Percentiles rank a stretch among this genome's conserved stretches.
Evolutionary conservation across 768 basidiomycete species (phyloP).

Genomic region (Russula olivacea): DNA sequence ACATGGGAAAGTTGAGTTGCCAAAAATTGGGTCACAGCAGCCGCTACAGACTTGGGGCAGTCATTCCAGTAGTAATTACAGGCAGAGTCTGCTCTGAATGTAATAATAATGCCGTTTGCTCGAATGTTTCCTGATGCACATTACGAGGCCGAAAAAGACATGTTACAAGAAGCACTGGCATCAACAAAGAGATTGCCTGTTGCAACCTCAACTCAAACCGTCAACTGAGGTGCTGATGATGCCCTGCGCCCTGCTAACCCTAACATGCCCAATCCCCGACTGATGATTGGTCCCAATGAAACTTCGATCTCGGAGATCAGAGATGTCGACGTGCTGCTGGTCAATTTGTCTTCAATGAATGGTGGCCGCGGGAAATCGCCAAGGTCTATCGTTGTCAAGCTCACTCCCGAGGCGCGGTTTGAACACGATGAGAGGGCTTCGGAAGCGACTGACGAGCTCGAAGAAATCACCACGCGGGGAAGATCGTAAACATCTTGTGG

Average conservation of each 20-base stretch:
- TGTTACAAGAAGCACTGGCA: background rate
- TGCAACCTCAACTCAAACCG: background rate
- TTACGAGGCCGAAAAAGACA: background rate
- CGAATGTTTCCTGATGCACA: background rate
- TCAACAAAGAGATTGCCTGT: background rate
- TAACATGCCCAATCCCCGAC: background rate
- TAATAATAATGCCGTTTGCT: background rate
- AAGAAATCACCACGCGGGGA: slow-evolving; percentile 20
- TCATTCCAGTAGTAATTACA: background rate
- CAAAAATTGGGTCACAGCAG: too few relatives aligned
- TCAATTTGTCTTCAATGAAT: slow-evolving; percentile 3
- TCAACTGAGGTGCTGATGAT: slow-evolving; percentile 8
- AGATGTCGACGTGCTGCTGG: slow-evolving; percentile 1
- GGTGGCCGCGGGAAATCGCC: slow-evolving; percentile 19
- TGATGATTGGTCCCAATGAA: slow-evolving; percentile 9
- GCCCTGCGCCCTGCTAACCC: slow-evolving; percentile 5
- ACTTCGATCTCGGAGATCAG: slow-evolving; percentile 14
- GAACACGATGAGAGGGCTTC: slow-evolving; percentile 1
- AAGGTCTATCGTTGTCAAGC: slow-evolving; percentile 18
- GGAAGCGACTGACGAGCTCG: slow-evolving; percentile 9
- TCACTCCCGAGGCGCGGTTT: slow-evolving; percentile 7
- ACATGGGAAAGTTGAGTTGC: too few relatives aligned
- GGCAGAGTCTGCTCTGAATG: background rate
- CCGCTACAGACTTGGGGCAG: too few relatives aligned
- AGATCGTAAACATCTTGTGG: slow-evolving; percentile 6